These are phyloP conservation scores for Didymella glomerata DNA, from an alignment of 2,329 filamentous ascomycete species.

Conservation along the genomic window DNA sequence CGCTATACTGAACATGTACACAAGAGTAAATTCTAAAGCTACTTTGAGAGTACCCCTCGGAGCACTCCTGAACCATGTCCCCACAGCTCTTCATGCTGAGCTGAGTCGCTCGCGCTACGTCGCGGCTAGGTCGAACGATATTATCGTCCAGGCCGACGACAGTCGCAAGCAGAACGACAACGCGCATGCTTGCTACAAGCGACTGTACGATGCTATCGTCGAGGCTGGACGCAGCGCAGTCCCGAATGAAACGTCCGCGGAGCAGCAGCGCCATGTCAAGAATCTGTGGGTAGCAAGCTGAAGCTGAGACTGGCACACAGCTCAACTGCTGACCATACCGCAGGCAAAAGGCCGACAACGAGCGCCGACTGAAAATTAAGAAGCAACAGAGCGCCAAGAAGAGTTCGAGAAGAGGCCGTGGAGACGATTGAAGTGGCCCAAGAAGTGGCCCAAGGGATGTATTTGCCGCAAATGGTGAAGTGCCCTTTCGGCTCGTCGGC, in stretches of 20 bases:
- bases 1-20: conserved; percentile 49
- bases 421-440: conserved; percentile 40
- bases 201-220: conserved; percentile 64
- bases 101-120: conserved; percentile 65
- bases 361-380: conserved; percentile 65
- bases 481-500: conserved; percentile 9
- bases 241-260: conserved; percentile 67
- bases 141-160: conserved; percentile 71
- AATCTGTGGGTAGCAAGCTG: conserved; percentile 56
- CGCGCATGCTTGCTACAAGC: conserved; percentile 65
- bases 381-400: conserved; percentile 71
- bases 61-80: conserved; percentile 62
- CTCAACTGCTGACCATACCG: conserved; percentile 31
- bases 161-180: conserved; percentile 69
- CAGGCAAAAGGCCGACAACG: conserved; percentile 66
- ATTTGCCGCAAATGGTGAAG: conserved; percentile 18
- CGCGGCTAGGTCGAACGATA: conserved; percentile 60
- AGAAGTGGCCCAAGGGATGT: conserved; percentile 21
- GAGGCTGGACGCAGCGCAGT: conserved; percentile 61
- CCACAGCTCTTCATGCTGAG: conserved; percentile 61
- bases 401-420: conserved; percentile 57
- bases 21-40: conserved; percentile 72
- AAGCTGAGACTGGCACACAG: conserved; percentile 2
- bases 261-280: conserved; percentile 64
- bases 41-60: conserved; percentile 66